phyloP scores from a whole-genome alignment of 129 eudicot species.

The Flaveria trinervia region DNA sequence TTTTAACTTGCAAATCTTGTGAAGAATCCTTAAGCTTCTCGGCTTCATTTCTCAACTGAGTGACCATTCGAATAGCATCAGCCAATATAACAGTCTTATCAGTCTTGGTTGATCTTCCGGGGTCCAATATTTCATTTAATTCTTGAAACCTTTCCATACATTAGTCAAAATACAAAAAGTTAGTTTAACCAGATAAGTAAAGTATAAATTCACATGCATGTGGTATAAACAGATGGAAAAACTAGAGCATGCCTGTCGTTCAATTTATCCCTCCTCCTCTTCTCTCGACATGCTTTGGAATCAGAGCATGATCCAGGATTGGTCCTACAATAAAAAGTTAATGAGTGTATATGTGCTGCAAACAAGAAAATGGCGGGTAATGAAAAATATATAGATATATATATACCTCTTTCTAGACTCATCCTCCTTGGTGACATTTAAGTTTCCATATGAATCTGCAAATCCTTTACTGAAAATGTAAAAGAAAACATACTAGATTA shows the following conservation, averaged over 20 bases:
- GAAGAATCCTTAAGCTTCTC: conserved; percentile 53
- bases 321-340: conserved; percentile 38
- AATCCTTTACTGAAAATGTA: conserved; percentile 44
- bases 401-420: conserved; percentile 62
- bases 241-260: conserved; percentile 56
- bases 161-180: conserved; percentile 4
- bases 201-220: conserved; percentile 18
- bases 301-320: conserved; percentile 48
- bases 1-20: conserved; percentile 48
- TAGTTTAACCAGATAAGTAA: background rate
- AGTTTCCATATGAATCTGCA: conserved; percentile 43
- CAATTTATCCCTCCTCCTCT: conserved; percentile 66
- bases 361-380: background rate
- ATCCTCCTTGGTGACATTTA: conserved; percentile 39
- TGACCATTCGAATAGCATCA: conserved; percentile 67
- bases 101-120: conserved; percentile 67
- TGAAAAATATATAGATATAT: background rate
- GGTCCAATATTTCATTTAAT: conserved; percentile 59
- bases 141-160: conserved; percentile 67
- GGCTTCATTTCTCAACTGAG: conserved; percentile 65
- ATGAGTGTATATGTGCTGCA: background rate
- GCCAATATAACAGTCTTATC: conserved; percentile 67
- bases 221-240: background rate
- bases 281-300: conserved; percentile 81
- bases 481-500: conserved; percentile 10